Evolutionary conservation across 805 yeast species (phyloP).

Genomic region (Metschnikowia vanudenii): DNA sequence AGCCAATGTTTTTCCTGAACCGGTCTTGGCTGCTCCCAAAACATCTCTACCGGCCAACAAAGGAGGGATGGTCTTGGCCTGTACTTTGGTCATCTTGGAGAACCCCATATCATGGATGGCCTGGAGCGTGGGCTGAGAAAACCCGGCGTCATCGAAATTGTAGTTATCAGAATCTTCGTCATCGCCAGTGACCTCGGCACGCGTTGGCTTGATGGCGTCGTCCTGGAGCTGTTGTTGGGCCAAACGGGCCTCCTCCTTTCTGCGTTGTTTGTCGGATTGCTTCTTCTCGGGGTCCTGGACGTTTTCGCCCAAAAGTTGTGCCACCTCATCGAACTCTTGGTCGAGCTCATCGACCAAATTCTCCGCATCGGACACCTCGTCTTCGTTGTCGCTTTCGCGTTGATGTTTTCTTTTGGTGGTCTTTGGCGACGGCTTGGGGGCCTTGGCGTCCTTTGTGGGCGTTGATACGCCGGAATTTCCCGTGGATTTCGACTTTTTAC

Average conservation of each 20-base stretch:
- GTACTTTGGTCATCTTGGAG: slow-evolving; percentile 88
- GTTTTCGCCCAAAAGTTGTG: slow-evolving; percentile 48
- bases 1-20: slow-evolving; percentile 97
- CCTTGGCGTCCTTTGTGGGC: not conserved
- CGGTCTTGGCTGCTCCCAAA: slow-evolving; percentile 99
- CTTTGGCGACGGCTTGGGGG: not conserved
- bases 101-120: slow-evolving; percentile 90
- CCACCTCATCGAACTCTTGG: slow-evolving; percentile 57
- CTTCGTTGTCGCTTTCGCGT: slow-evolving; percentile 31
- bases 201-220: slow-evolving; percentile 30
- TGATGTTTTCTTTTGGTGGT: slow-evolving; percentile 28
- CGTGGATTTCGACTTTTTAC: slow-evolving; percentile 7
- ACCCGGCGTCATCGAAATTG: slow-evolving; percentile 44
- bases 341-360: slow-evolving; percentile 55
- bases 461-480: not conserved
- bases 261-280: slow-evolving; percentile 23
- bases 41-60: slow-evolving; percentile 95
- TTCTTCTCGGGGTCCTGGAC: slow-evolving; percentile 40
- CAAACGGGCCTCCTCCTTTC: slow-evolving; percentile 17
- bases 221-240: slow-evolving; percentile 25
- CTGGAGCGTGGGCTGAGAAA: slow-evolving; percentile 78
- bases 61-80: slow-evolving; percentile 95
- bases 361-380: slow-evolving; percentile 27
- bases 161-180: slow-evolving; percentile 28
- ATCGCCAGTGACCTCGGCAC: slow-evolving; percentile 27